Conservation (phyloP, 2,329 filamentous ascomycete genomes). For the Helminthosporium solani region DNA sequence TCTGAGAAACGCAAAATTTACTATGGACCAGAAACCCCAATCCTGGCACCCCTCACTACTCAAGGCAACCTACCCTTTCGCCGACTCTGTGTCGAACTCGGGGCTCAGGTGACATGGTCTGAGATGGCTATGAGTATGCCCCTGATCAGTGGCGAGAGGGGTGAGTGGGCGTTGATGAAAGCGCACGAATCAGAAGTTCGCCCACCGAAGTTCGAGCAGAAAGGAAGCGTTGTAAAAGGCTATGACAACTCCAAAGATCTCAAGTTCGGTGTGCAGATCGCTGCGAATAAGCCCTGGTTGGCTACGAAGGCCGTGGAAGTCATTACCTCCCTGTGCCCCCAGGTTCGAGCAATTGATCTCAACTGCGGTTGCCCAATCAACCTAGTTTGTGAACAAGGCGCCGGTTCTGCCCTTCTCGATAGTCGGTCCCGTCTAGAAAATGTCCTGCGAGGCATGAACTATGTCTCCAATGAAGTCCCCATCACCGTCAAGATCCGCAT, state of each 20-base stretch:
- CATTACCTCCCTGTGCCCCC: conserved; percentile 72
- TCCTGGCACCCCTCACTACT: conserved; percentile 91
- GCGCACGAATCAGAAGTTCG: conserved; percentile 80
- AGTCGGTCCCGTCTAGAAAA: conserved; percentile 84
- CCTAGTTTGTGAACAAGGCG: conserved; percentile 82
- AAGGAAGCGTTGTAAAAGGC: conserved; percentile 61
- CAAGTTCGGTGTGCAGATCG: conserved; percentile 89
- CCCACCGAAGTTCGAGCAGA: conserved; percentile 66
- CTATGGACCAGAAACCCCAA: conserved; percentile 89
- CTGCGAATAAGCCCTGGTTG: conserved; percentile 87
- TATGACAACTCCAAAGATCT: conserved; percentile 84
- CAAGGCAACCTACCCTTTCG: conserved; percentile 96
- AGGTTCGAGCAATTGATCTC: conserved; percentile 86
- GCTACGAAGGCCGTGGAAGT: conserved; percentile 86
- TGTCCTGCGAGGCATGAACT: conserved; percentile 94
- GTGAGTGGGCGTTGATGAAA: conserved; percentile 94
- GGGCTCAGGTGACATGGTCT: conserved; percentile 91
- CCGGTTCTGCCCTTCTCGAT: conserved; percentile 90
- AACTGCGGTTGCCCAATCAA: conserved; percentile 99
- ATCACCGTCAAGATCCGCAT: conserved; percentile 95
- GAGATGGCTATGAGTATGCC: conserved; percentile 97
- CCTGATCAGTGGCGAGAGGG: conserved; percentile 82
- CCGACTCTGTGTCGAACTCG: conserved; percentile 82
- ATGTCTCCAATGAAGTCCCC: conserved; percentile 83
- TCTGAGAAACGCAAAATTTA: conserved; percentile 94